These are phyloP conservation scores for Lentinula sp. DNA, from an alignment of 768 basidiomycete genomes.

Conservation along the genomic window DNA sequence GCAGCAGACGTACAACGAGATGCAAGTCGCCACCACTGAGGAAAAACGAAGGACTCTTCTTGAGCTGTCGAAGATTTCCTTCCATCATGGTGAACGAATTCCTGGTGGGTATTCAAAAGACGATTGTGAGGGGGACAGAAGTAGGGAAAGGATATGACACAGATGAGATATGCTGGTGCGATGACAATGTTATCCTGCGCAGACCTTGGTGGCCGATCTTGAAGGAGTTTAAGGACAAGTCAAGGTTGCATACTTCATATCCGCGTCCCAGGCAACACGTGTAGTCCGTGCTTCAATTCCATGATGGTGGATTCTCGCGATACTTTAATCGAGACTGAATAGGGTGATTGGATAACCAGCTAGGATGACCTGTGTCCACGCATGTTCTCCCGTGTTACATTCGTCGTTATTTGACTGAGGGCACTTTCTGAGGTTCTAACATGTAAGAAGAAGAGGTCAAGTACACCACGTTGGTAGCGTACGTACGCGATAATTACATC, in stretches of 20 bases:
- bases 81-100: background rate
- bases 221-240: background rate
- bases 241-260: background rate
- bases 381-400: too few relatives aligned
- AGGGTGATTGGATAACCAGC: background rate
- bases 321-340: background rate
- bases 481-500: background rate
- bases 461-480: background rate
- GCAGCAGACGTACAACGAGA: constrained; percentile 30
- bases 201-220: background rate
- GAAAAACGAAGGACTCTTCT: background rate
- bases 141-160: background rate
- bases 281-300: constrained; percentile 2
- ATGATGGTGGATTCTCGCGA: background rate
- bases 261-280: background rate
- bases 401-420: background rate
- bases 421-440: background rate
- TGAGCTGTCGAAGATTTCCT: constrained; percentile 1
- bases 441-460: background rate
- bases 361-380: background rate
- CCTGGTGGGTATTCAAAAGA: background rate
- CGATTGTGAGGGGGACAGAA: background rate
- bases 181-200: background rate
- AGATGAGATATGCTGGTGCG: background rate
- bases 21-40: constrained; percentile 42